These are phyloP conservation scores for Penicillium canariense DNA, from an alignment of 495 filamentous ascomycete species.

Conservation along the genomic window DNA sequence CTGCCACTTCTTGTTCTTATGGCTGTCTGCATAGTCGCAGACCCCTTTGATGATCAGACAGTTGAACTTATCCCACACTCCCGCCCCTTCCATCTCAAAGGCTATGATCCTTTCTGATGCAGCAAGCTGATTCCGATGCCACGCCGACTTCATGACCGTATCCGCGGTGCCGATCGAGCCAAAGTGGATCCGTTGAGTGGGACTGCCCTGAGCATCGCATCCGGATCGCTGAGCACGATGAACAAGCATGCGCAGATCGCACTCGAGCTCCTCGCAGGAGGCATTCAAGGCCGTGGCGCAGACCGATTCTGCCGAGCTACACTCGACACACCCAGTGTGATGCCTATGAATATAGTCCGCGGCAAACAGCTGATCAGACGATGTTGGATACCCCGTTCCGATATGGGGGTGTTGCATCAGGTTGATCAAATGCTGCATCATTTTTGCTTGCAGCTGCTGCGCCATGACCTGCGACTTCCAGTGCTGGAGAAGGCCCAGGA, in stretches of 20 bases:
- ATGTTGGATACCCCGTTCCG: background rate
- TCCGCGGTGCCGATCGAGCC: background rate
- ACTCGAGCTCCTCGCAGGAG: background rate
- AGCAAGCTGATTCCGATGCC: background rate
- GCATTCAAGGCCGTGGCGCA: background rate
- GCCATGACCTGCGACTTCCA: background rate
- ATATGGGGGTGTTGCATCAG: background rate
- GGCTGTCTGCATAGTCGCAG: background rate
- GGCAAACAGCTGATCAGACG: background rate
- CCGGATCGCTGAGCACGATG: background rate
- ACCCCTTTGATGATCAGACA: background rate
- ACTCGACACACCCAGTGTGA: background rate
- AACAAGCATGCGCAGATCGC: background rate
- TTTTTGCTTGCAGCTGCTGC: background rate
- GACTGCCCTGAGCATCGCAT: background rate
- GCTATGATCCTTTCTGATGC: background rate
- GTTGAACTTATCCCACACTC: background rate
- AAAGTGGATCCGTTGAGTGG: background rate
- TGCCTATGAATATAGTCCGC: background rate
- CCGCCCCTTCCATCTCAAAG: background rate
- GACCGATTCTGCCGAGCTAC: background rate
- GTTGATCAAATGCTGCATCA: background rate
- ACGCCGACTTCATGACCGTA: background rate
- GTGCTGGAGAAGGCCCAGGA: background rate
- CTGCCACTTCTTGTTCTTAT: background rate